These are phyloP conservation scores for Puccinia brachypodii DNA, from an alignment of 1,284 basidiomycete species.

Conservation along the genomic window DNA sequence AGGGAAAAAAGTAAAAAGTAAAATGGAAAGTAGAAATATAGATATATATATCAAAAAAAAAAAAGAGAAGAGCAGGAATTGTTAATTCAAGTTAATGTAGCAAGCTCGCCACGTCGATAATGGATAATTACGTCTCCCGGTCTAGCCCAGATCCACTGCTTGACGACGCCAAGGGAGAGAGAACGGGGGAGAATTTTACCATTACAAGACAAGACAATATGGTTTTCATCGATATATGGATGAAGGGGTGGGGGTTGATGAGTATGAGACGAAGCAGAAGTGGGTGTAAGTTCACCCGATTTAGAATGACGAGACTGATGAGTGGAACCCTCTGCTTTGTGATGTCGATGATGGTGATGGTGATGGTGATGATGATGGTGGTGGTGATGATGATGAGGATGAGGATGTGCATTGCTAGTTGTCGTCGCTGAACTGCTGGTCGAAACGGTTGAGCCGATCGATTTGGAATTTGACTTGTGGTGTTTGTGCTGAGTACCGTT, in stretches of 20 bases:
- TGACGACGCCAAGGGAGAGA: slow-evolving; percentile 83
- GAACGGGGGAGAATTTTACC: slow-evolving; percentile 73
- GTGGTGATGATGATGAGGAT: slow-evolving; percentile 46
- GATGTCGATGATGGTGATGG: slow-evolving; percentile 15
- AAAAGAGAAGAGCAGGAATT: not conserved
- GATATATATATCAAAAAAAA: too few relatives aligned
- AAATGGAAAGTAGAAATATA: too few relatives aligned
- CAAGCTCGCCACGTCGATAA: slow-evolving; percentile 60
- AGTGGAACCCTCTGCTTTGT: slow-evolving; percentile 24
- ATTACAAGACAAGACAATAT: slow-evolving; percentile 84
- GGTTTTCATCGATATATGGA: slow-evolving; percentile 62
- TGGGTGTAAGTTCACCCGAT: slow-evolving; percentile 36
- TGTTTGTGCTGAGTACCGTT: not conserved
- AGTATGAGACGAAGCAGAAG: slow-evolving; percentile 57
- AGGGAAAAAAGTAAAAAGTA: too few relatives aligned
- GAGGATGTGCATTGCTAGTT: not conserved
- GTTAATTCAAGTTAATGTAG: not conserved
- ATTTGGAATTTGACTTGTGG: slow-evolving; percentile 13
- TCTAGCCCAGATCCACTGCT: slow-evolving; percentile 81
- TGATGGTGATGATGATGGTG: slow-evolving; percentile 8
- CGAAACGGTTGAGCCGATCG: not conserved
- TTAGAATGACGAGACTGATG: slow-evolving; percentile 50
- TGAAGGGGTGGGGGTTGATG: not conserved
- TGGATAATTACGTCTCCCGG: slow-evolving; percentile 76
- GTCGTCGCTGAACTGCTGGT: not conserved